Base-by-base conservation (phyloP, 495 filamentous ascomycete species). In the Talaromyces proteolyticus region DNA sequence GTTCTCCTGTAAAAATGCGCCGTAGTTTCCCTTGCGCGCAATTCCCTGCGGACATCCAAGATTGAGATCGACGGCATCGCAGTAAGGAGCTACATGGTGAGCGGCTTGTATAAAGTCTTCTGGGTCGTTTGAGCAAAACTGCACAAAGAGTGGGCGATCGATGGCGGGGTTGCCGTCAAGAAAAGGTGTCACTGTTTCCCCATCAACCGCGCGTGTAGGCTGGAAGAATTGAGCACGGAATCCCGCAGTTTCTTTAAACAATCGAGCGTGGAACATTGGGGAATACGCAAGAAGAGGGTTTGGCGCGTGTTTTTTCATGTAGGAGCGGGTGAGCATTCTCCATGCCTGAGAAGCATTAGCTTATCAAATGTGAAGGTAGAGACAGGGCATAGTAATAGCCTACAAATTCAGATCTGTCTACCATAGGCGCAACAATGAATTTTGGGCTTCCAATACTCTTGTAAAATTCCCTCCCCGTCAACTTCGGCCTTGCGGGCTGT, bases 41-140 rank as follows among this genome's bases (percentile, higher is more conserved):
- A 99, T 99, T 2, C 91, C 91, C 60, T 99, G 93, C 2, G 93
- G 93, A 70, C 93, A 99, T n/a, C 93, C 93, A 1, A 99, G 77
- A 62, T 99, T 99, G 54, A 99, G 70, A 63, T 99, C 94, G 7
- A 99, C 87, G 2, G 91, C 93, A 60, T 99, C 93, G 62, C 91
- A 96, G 68, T 88, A 87, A 0, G 87, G 87, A 3, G 83, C 79
- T 0, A 88, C 89, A 44, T 86, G 73, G 19, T 77, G 72, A 3
- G 92, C 92, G 2, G 92, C 91, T 29, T 74, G 69, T 14, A 96
- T 71, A 4, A 97, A 75, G 43, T 86, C 78, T 25, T 86, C 73
- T 0, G 93, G 88, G 38, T 88, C 74, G 62, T 99, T 97, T 42
- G 92, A 82, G 72, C 94, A 97, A 71, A 99, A 99, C 58, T 99